Base-by-base conservation (phyloP, 106 monocot genomes). In the Phalaenopsis equestris region DNA sequence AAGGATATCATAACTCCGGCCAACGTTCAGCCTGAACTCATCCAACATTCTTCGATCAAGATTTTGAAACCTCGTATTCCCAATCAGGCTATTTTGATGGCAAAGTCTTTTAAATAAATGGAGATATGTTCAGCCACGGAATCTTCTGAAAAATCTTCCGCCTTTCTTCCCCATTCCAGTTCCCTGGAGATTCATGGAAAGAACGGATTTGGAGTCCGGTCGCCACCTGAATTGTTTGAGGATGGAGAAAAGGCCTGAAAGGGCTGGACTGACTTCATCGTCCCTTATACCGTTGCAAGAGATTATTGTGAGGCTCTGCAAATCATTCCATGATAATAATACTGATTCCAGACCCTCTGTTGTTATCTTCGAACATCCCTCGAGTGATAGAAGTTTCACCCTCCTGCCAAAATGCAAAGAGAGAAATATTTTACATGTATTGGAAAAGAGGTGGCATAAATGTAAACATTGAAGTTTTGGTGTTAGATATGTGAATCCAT, bases 221-320 rank as follows among this genome's bases (percentile, higher is more conserved):
- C 94, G 81, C 97, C 97, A 98, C 81, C 94, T 94, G 65, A 98
- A 83, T 82, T 94, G 90, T 68, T 94, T 97, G 75, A 98, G 90
- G 75, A 41, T 78, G 56, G 94, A 82, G 83, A 98, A 94, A 61
- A 94, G 79, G 76, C 46, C 87, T 3, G 97, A 84, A 65, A 98
- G 43, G 39, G 90, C 90, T 75, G 94, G 90, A 47, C 85, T 84
- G n/a, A 98, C 81, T 75, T 84, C 92, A 41, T 83, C 82, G 42
- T 90, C 90, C 55, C 77, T 92, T 46, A 98, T 80, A 2, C 82
- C 89, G 79, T 94, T 94, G 89, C 97, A 98, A 8, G 97, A 90
- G 30, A 94, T 83, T 14, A 98, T 92, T 30, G 24, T 81, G 42
- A 98, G 86, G 18, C 85, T 90, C 65, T 94, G 89, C 45, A 98